Base-by-base conservation (phyloP, 495 filamentous ascomycete species). In the Xylaria curta region DNA sequence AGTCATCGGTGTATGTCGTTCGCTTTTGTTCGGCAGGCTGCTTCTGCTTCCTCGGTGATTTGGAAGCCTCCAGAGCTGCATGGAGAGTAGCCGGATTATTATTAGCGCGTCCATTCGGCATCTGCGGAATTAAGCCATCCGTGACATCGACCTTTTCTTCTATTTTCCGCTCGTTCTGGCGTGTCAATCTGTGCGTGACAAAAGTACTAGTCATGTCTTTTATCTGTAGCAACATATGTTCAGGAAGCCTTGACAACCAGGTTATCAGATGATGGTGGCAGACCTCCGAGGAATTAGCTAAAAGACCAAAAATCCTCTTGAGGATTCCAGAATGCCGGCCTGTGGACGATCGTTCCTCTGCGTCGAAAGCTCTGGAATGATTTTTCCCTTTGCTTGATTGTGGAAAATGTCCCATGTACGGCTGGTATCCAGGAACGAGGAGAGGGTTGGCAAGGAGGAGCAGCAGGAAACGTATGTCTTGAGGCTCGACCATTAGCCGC, bases 191-290 rank as follows among this genome's bases (percentile, higher is more conserved):
- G 78, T 97, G 94, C 1, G 93, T 94, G 13, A 97, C 87, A 76
- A 97, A 98, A 44, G 90, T 88, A 19, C 90, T 87, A 3, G 93
- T 82, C 51, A 97, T 80, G 63, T 97, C 92, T 56, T 97, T 94
- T 28, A 89, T 80, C 66, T 85, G 89, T 68, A 92, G 85, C 71
- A 97, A 93, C 21, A 90, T 89, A 31, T 82, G 75, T 44, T 91
- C 86, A 4, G 93, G 87, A 71, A 91, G 91, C 59, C 91, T 87
- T 46, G 93, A 89, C 73, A 97, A 90, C 94, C 94, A 97, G 19
- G 87, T 88, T n/a, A 95, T 87, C n/a, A 97, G 81, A 72, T 92
- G 89, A 66, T 91, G 91, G 76, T 97, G 94, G 75, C 92, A 94
- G 53, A 91, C 87, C 75, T 87, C 89, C 0, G 93, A 86, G 17